Evolutionary conservation across 2,329 filamentous ascomycete species (phyloP).

Genomic region (Penicillium sp.): DNA sequence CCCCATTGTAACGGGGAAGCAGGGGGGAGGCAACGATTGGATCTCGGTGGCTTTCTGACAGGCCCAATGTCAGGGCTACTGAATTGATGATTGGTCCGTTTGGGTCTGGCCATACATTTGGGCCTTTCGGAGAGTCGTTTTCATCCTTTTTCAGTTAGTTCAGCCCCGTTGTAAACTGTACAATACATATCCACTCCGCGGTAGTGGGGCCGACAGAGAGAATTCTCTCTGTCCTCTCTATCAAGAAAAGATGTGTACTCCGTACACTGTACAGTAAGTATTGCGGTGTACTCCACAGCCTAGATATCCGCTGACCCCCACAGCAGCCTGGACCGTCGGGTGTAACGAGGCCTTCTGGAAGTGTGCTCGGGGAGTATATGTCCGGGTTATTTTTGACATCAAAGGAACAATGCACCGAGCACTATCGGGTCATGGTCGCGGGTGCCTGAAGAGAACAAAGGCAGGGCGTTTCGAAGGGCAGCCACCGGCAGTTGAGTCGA

Average conservation of each 20-base stretch:
- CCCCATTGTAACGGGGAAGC: slow-evolving; percentile 9
- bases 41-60: slow-evolving; percentile 19
- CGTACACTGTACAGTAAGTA: too few relatives aligned
- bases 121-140: neutral
- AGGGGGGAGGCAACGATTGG: slow-evolving; percentile 18
- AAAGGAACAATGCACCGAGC: neutral
- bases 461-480: neutral
- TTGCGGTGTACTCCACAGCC: slow-evolving; percentile 18
- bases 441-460: slow-evolving; percentile 2
- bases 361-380: neutral
- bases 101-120: slow-evolving; percentile 9
- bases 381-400: neutral
- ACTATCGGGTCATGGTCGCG: neutral
- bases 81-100: slow-evolving; percentile 18
- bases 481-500: neutral
- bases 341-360: slow-evolving; percentile 6
- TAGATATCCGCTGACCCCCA: slow-evolving; percentile 19
- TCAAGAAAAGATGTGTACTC: neutral
- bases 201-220: neutral
- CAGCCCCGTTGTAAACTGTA: neutral
- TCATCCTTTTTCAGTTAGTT: slow-evolving; percentile 3
- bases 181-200: slow-evolving; percentile 6
- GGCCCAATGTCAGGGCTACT: neutral
- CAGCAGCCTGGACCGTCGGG: slow-evolving; percentile 20
- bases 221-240: neutral